Conservation (phyloP, 768 basidiomycete species). For the Russula virescens region DNA sequence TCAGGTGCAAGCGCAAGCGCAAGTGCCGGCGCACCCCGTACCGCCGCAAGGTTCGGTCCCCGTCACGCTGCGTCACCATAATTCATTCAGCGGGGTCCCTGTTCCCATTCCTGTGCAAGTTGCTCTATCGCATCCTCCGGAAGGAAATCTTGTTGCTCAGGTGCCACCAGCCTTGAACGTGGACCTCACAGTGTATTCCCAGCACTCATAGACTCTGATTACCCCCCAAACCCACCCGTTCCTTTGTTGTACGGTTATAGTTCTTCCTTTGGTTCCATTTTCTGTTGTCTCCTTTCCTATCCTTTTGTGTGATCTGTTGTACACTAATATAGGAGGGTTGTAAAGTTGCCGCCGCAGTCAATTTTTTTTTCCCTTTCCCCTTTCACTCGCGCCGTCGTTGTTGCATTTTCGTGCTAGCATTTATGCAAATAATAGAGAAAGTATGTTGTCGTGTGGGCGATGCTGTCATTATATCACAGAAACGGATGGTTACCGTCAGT, state of each 20-base stretch:
- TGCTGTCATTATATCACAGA: not conserved
- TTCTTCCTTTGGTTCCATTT: slow-evolving; percentile 8
- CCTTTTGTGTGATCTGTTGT: slow-evolving; percentile 21
- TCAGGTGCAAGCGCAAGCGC: slow-evolving; percentile 14
- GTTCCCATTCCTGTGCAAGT: slow-evolving; percentile 4
- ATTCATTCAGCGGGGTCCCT: slow-evolving; percentile 27
- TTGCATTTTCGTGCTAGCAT: slow-evolving; percentile 21
- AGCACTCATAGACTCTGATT: slow-evolving; percentile 21
- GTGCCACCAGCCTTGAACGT: not conserved
- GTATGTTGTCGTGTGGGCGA: slow-evolving; percentile 2
- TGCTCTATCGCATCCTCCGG: slow-evolving; percentile 11
- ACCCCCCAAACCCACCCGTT: not conserved
- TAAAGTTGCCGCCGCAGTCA: slow-evolving; percentile 17
- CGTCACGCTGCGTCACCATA: slow-evolving; percentile 34
- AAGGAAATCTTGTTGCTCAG: slow-evolving; percentile 13
- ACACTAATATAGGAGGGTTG: slow-evolving; percentile 22
- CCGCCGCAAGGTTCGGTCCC: slow-evolving; percentile 28
- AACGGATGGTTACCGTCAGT: not conserved
- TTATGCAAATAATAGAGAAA: slow-evolving; percentile 18
- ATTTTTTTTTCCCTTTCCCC: not conserved
- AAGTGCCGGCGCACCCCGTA: slow-evolving; percentile 1
- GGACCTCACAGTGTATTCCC: slow-evolving; percentile 18
- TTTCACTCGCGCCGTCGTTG: not conserved
- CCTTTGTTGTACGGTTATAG: slow-evolving; percentile 4
- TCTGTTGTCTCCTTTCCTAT: slow-evolving; percentile 7